Conservation (phyloP, 2,329 filamentous ascomycete genomes). For the Colletotrichum musicola region DNA sequence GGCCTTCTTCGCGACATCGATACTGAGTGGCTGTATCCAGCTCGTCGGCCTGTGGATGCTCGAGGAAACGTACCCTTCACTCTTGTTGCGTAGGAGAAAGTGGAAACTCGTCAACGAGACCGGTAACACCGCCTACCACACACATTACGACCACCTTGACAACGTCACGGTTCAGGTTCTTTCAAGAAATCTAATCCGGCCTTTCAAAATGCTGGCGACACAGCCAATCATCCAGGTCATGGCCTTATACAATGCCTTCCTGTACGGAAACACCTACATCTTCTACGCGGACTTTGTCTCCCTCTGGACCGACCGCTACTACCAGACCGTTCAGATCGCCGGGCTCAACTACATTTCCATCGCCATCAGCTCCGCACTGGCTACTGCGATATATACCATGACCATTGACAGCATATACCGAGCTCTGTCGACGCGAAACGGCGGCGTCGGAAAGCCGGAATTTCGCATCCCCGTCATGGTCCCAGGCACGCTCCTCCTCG, state of each 20-base stretch:
- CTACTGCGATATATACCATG: neutral
- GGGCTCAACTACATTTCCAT: neutral
- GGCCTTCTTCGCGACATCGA: neutral
- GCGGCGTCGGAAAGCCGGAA: neutral
- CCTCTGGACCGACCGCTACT: neutral
- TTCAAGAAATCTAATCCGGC: neutral
- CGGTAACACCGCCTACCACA: neutral
- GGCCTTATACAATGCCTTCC: neutral
- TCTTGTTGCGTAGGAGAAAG: neutral
- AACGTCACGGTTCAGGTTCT: neutral
- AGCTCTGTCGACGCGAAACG: neutral
- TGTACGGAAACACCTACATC: neutral
- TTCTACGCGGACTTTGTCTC: neutral
- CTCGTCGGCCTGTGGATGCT: too few relatives aligned
- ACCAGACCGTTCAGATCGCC: neutral
- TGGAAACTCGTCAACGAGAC: neutral
- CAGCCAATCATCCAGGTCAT: neutral
- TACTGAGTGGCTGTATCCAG: too few relatives aligned
- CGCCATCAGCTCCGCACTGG: neutral
- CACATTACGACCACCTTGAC: neutral
- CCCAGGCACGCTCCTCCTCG: neutral
- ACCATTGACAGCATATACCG: neutral
- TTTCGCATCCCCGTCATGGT: neutral
- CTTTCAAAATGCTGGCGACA: neutral
- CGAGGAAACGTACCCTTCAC: too few relatives aligned